These are phyloP conservation scores for Ailanthus altissimus DNA, from an alignment of 345 rosid genomes.

Conservation along the genomic window DNA sequence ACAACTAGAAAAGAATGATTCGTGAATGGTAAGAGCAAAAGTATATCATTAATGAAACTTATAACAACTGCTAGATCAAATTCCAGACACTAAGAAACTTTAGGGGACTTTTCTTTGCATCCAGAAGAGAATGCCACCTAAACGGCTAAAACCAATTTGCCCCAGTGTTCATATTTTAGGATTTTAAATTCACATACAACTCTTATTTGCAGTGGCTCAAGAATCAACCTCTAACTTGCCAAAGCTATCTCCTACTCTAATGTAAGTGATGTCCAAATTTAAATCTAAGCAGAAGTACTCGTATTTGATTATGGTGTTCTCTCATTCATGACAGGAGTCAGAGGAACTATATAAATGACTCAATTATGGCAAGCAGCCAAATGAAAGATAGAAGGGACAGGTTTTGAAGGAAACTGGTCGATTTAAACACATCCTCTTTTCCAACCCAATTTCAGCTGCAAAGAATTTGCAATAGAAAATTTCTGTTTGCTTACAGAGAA, in stretches of 20 bases:
- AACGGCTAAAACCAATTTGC: no score
- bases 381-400: not conserved
- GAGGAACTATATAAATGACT: not conserved
- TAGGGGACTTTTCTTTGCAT: not conserved
- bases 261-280: not conserved
- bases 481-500: slow-evolving; percentile 3
- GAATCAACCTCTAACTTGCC: slow-evolving; percentile 3
- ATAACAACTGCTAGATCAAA: slow-evolving; percentile 6
- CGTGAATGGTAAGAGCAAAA: not conserved
- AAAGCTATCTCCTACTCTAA: not conserved
- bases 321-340: not conserved
- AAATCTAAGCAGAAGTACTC: not conserved
- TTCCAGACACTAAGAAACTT: not conserved
- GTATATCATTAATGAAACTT: not conserved
- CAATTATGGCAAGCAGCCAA: not conserved
- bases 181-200: not conserved
- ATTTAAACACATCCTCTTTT: not conserved
- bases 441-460: not conserved
- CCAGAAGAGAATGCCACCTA: slow-evolving; percentile 4
- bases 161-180: not conserved
- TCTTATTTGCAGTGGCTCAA: not conserved
- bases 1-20: slow-evolving; percentile 14
- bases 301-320: not conserved
- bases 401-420: not conserved
- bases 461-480: not conserved